Conservation (phyloP, 2,329 filamentous ascomycete genomes). For the Penicillium sp. region DNA sequence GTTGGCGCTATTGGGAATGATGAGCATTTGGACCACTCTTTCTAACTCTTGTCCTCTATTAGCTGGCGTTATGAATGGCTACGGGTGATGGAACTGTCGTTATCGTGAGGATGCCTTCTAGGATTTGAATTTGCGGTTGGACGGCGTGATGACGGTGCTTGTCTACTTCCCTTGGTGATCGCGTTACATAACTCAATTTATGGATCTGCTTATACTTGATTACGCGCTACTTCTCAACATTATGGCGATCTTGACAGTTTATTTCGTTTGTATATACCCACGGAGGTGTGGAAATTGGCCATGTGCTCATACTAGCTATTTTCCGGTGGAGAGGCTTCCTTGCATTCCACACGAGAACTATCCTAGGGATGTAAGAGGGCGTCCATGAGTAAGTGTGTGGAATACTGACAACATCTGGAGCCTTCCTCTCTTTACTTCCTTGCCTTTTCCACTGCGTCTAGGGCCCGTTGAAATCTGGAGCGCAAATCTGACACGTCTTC, state of each 20-base stretch:
- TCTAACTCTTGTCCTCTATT: constrained; percentile 9
- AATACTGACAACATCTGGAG: not conserved
- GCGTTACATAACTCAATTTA: constrained; percentile 9
- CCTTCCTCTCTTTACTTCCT: constrained; percentile 6
- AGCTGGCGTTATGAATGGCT: not conserved
- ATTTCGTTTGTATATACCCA: constrained; percentile 7
- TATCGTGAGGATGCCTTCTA: not conserved
- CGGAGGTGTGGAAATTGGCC: constrained; percentile 1
- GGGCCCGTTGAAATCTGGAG: constrained; percentile 60
- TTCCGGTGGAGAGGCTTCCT: not conserved
- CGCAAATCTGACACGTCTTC: constrained; percentile 68
- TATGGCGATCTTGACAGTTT: not conserved
- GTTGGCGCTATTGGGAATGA: constrained; percentile 33
- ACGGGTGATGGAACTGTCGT: not conserved
- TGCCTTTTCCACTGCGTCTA: constrained; percentile 51
- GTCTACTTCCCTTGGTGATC: constrained; percentile 4
- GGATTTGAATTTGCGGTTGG: not conserved
- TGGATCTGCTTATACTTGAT: constrained; percentile 17
- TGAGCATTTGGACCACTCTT: constrained; percentile 28
- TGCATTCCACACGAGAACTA: not conserved
- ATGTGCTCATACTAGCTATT: not conserved
- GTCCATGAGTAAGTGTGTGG: not conserved
- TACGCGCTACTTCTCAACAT: not conserved
- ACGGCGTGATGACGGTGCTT: constrained; percentile 4
- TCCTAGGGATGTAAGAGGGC: not conserved